These are phyloP conservation scores for Monosporozyma solicola DNA, from an alignment of 805 yeast species.

Conservation along the genomic window DNA sequence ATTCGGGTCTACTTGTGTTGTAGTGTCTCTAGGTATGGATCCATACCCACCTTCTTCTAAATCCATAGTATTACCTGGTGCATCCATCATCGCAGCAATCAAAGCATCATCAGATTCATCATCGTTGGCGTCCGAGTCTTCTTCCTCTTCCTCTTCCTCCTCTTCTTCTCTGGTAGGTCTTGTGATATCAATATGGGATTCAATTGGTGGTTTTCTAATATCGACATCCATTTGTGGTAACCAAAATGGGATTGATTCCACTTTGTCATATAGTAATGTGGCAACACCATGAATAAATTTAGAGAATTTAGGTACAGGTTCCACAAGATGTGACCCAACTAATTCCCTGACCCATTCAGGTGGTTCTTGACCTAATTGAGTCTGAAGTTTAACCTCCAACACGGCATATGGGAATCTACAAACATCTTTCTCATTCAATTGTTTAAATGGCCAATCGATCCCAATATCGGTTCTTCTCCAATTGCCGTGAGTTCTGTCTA, in stretches of 20 bases:
- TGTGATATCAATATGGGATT: constrained; percentile 37
- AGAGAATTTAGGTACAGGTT: constrained; percentile 96
- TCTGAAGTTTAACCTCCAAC: constrained; percentile 91
- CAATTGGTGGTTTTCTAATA: constrained; percentile 71
- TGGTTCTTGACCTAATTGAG: constrained; percentile 98
- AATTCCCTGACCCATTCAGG: constrained; percentile 95
- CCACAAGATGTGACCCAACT: constrained; percentile 86
- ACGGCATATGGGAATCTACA: constrained; percentile 97
- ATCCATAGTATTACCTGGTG: constrained; percentile 53
- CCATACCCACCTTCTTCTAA: constrained; percentile 61
- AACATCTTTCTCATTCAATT: constrained; percentile 73
- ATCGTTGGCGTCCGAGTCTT: constrained; percentile 28
- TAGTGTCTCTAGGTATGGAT: constrained; percentile 14
- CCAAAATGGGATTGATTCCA: constrained; percentile 91
- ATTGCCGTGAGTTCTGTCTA: constrained; percentile 79
- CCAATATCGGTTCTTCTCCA: constrained; percentile 99
- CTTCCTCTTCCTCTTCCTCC: constrained; percentile 22
- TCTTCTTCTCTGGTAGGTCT: constrained; percentile 21
- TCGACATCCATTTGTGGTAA: constrained; percentile 94
- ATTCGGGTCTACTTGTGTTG: constrained; percentile 1
- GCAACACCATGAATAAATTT: constrained; percentile 97
- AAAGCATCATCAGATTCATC: constrained; percentile 32
- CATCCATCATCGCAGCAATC: constrained; percentile 21
- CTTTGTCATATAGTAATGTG: constrained; percentile 74
- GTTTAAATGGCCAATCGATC: constrained; percentile 89